These are phyloP conservation scores for Rhodamnia rubescens DNA, from an alignment of 345 rosid species.

Conservation along the genomic window DNA sequence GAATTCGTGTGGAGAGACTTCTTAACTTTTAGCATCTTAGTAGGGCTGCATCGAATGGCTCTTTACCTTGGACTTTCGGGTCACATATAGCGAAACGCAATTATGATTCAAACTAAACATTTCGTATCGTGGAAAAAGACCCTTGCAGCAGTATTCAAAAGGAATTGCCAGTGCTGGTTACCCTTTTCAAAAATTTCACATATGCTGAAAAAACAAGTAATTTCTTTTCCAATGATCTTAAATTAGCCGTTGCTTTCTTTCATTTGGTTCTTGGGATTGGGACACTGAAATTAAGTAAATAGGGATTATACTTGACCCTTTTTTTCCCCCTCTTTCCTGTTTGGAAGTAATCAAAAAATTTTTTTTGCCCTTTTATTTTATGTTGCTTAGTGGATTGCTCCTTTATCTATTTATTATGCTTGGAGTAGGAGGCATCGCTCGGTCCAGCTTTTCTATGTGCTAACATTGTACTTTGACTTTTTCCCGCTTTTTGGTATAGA, in stretches of 20 bases:
- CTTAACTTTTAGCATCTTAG: not conserved
- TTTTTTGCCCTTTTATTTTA: not conserved
- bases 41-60: not conserved
- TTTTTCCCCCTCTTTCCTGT: not conserved
- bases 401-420: not conserved
- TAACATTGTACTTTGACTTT: not conserved
- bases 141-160: not conserved
- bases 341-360: not conserved
- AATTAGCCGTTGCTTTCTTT: not conserved
- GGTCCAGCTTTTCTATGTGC: not conserved
- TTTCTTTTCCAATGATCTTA: not conserved
- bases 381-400: not conserved
- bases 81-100: not conserved
- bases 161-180: not conserved
- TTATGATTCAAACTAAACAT: not conserved
- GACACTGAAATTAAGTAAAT: not conserved
- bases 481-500: no score
- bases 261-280: not conserved
- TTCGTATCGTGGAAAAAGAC: not conserved
- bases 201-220: not conserved
- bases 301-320: not conserved
- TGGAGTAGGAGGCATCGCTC: not conserved
- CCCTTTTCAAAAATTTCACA: not conserved
- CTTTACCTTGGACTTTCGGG: not conserved
- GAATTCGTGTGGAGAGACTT: not conserved